Conservation (phyloP, 331 rosid genomes). For the Erythrophleum ivorense region DNA sequence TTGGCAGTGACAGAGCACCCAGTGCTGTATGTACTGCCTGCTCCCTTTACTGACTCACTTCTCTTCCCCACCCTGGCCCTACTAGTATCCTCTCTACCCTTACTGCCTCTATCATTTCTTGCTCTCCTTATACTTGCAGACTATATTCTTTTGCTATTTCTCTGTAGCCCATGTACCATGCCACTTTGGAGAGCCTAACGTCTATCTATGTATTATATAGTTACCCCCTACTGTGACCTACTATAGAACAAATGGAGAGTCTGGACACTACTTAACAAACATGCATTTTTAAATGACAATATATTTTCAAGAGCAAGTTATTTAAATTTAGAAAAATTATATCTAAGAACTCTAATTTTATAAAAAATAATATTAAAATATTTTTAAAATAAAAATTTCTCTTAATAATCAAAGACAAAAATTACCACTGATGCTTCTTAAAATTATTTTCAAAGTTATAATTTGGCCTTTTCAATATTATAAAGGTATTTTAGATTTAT, state of each 20-base stretch:
- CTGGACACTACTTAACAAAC: not conserved
- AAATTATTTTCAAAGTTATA: too few relatives aligned
- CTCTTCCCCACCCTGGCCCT: not conserved
- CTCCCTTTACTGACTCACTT: slow-evolving; percentile 24
- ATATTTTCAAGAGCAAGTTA: too few relatives aligned
- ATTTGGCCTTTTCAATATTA: too few relatives aligned
- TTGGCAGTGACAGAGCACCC: slow-evolving; percentile 16
- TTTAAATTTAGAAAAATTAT: too few relatives aligned
- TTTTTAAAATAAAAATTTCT: too few relatives aligned
- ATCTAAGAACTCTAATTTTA: too few relatives aligned
- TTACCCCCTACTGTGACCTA: not conserved
- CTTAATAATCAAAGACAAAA: too few relatives aligned
- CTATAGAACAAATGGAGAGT: not conserved
- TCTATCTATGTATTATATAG: not conserved
- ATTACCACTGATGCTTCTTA: too few relatives aligned
- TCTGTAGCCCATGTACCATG: not conserved
- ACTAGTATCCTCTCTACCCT: not conserved
- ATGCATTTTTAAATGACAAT: too few relatives aligned
- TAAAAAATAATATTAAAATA: too few relatives aligned
- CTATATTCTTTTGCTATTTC: slow-evolving; percentile 22
- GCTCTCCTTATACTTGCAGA: not conserved
- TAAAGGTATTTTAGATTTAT: too few relatives aligned
- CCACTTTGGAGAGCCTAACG: not conserved
- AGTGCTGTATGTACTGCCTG: not conserved
- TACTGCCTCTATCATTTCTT: slow-evolving; percentile 7